Percentiles rank a stretch among this genome's conserved stretches.
Conservation (phyloP, 129 eudicot genomes). For the Solidago caesia region DNA sequence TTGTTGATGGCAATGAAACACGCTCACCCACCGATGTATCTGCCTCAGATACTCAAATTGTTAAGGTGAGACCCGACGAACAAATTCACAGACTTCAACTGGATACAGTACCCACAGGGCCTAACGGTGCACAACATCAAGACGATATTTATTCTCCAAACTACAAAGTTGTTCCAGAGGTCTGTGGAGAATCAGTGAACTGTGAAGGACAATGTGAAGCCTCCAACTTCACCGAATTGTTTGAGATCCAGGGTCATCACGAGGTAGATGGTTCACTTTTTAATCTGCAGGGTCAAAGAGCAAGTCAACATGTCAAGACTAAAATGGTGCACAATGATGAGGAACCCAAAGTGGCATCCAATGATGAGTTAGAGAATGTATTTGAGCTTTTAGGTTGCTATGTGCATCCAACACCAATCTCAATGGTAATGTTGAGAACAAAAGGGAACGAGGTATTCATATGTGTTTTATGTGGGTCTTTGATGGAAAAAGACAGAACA, state of each 20-base stretch:
- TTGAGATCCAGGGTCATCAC: background rate
- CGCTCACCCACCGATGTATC: slow-evolving; percentile 19
- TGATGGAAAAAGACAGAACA: slow-evolving; percentile 47
- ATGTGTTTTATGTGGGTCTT: slow-evolving; percentile 65
- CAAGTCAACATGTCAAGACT: slow-evolving; percentile 22
- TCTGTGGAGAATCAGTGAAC: slow-evolving; percentile 1
- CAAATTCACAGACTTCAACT: background rate
- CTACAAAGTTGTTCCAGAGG: background rate
- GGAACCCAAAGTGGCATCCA: slow-evolving; percentile 25
- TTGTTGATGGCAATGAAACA: background rate
- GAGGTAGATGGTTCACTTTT: slow-evolving; percentile 28
- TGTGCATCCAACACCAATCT: slow-evolving; percentile 68
- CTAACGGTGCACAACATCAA: background rate
- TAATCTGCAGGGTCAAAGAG: slow-evolving; percentile 35
- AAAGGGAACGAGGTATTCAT: slow-evolving; percentile 50
- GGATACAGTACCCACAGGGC: background rate
- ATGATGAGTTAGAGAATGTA: slow-evolving; percentile 24
- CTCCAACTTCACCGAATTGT: background rate
- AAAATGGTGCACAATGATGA: slow-evolving; percentile 18
- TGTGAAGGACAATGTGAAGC: slow-evolving; percentile 1
- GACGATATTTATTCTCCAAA: background rate
- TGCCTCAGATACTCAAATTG: background rate
- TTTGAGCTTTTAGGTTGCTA: slow-evolving; percentile 65
- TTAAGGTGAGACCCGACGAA: background rate
- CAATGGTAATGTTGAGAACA: slow-evolving; percentile 59